These are phyloP conservation scores for Amanita fuliginea DNA, from an alignment of 768 basidiomycete genomes.

Conservation along the genomic window DNA sequence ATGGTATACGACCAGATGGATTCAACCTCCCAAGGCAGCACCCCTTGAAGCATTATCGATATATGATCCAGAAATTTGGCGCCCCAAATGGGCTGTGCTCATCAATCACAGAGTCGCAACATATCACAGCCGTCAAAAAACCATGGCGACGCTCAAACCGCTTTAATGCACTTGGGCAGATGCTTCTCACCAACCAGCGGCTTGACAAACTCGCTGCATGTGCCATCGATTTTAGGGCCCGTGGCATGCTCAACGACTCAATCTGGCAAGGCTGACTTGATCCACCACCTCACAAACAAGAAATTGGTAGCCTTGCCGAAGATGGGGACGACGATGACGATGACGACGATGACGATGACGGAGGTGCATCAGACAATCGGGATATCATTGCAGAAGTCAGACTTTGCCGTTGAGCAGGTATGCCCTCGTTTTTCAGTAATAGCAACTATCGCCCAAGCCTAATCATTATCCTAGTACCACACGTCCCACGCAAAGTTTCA, in stretches of 20 bases:
- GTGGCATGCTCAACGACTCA: background rate
- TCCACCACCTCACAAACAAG: background rate
- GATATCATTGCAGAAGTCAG: background rate
- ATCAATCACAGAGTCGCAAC: background rate
- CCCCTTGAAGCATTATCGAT: too few relatives aligned
- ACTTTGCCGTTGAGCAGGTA: background rate
- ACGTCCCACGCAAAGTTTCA: too few relatives aligned
- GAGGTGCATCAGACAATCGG: background rate
- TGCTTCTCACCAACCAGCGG: background rate
- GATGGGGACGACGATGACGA: too few relatives aligned
- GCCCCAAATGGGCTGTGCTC: too few relatives aligned
- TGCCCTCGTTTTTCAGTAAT: too few relatives aligned
- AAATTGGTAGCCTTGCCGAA: too few relatives aligned
- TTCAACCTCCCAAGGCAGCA: too few relatives aligned
- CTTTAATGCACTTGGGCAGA: background rate
- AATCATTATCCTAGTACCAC: too few relatives aligned
- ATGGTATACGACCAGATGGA: too few relatives aligned
- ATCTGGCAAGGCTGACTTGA: background rate
- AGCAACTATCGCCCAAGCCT: too few relatives aligned
- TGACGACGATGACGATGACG: background rate
- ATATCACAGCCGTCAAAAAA: background rate
- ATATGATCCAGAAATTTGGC: too few relatives aligned
- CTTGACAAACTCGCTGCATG: background rate
- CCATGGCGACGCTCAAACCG: background rate
- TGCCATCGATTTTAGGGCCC: background rate